Percentiles rank a stretch among this genome's conserved stretches.
These are phyloP conservation scores for Myrica gale DNA, from an alignment of 306 rosid species.

Conservation along the genomic window DNA sequence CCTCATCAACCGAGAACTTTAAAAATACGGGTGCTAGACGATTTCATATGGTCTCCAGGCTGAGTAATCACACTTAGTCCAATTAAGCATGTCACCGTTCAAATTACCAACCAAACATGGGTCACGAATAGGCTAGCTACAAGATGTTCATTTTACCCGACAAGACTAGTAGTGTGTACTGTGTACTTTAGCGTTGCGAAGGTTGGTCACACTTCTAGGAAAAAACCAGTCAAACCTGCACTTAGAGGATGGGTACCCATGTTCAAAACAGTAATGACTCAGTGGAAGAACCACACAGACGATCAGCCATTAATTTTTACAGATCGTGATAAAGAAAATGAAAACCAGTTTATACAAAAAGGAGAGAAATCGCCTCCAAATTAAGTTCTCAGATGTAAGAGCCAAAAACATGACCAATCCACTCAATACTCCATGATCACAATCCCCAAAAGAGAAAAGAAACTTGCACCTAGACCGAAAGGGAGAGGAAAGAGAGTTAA, in stretches of 20 bases:
- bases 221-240: conserved; percentile 38
- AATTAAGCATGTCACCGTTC: conserved; percentile 30
- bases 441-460: not conserved
- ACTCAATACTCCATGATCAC: not conserved
- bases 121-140: conserved; percentile 24
- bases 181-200: conserved; percentile 34
- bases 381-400: conserved; percentile 17
- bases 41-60: conserved; percentile 34
- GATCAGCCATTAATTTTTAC: not conserved
- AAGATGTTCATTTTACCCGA: conserved; percentile 36
- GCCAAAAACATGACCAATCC: conserved; percentile 10
- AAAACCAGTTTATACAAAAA: conserved; percentile 9
- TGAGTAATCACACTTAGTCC: conserved; percentile 29
- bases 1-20: conserved; percentile 10
- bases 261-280: conserved; percentile 39
- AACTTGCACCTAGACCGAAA: not conserved
- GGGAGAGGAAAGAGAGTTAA: not conserved
- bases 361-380: conserved; percentile 10
- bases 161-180: conserved; percentile 21
- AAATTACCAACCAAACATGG: conserved; percentile 27
- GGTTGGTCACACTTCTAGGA: conserved; percentile 27
- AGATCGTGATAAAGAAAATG: too few species aligned
- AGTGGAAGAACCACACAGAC: conserved; percentile 24
- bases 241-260: conserved; percentile 50
- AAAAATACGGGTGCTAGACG: conserved; percentile 18